Base-by-base conservation (phyloP, 2,329 filamentous ascomycete genomes). In the Acarospora socialis region DNA sequence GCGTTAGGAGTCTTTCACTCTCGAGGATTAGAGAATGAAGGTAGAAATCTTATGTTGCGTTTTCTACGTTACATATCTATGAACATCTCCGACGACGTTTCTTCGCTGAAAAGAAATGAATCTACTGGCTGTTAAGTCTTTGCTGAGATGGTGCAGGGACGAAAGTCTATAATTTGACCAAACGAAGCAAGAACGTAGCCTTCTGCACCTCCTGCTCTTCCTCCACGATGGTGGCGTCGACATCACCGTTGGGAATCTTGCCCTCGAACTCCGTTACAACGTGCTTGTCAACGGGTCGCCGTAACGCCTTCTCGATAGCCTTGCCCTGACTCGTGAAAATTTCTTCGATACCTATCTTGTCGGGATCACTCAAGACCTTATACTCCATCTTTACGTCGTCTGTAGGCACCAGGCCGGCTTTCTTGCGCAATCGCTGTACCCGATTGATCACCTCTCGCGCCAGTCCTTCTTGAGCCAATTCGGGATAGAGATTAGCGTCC, bases 341-440 rank as follows among this genome's bases (percentile, higher is more conserved):
- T 33, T 68, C 64, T 35, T 68, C 71, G 15, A 93, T 55, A 4
- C 81, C 82, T 37, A 86, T 67, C 26, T 72, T 68, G 2, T 90
- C 80, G 0, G 81, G 80, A 49, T 93, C 84, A 5, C 72, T 68
- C 29, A 92, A 59, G 4, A 95, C 73, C 36, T 67, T 68, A 60
- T 93, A 95, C 55, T 92, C 81, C 81, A 98, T 93, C 60, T 79
- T 81, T 40, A 98, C 77, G 50, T 95, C 90, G 50, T 98, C 90
- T 0, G 87, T 95, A 1, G 84, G 75, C 41, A 86, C 73, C 32
- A 98, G 65, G 1, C 83, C 83, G 5, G 86, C 86, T 63, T 90
- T 90, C 71, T 98, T 98, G 43, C 90, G 76, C 40, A 95, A 65
- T 44, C 81, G 73, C 60, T 98, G 90, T 14, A 98, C 80, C 23